phyloP scores from a whole-genome alignment of 2,329 filamentous ascomycete genomes.

The Salinomyces thailandicus region DNA sequence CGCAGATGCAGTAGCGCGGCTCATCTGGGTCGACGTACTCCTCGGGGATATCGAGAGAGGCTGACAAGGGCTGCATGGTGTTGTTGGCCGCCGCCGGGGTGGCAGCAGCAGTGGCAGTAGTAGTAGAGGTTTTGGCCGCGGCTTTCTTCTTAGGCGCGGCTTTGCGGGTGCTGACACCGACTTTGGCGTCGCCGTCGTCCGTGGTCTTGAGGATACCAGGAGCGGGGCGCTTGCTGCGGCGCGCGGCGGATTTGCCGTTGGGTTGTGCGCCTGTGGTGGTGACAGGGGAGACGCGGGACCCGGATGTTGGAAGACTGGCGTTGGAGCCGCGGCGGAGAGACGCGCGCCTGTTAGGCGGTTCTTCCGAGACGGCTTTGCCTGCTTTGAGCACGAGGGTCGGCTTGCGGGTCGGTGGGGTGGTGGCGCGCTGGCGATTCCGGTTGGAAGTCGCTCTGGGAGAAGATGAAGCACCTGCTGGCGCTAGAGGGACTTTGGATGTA shows the following conservation, averaged over 20 bases:
- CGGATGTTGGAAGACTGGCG: slow-evolving; percentile 31
- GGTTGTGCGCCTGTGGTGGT: slow-evolving; percentile 6
- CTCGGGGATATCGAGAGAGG: slow-evolving; percentile 11
- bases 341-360: slow-evolving; percentile 33
- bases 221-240: slow-evolving; percentile 58
- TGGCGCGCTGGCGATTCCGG: slow-evolving; percentile 19
- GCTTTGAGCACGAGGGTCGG: slow-evolving; percentile 31
- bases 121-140: not conserved
- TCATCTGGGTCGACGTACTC: slow-evolving; percentile 60
- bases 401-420: slow-evolving; percentile 19
- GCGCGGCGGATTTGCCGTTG: slow-evolving; percentile 12
- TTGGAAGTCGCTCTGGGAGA: slow-evolving; percentile 15
- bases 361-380: slow-evolving; percentile 39
- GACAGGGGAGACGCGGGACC: slow-evolving; percentile 8
- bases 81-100: not conserved
- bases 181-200: slow-evolving; percentile 50
- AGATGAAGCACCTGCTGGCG: slow-evolving; percentile 31
- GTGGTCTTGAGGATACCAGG: slow-evolving; percentile 54
- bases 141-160: slow-evolving; percentile 58
- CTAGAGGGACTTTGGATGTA: slow-evolving; percentile 31
- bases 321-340: slow-evolving; percentile 37
- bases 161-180: slow-evolving; percentile 63
- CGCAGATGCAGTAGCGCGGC: slow-evolving; percentile 66
- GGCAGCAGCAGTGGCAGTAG: slow-evolving; percentile 1
- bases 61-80: not conserved